Base-by-base conservation (phyloP, 306 rosid genomes). In the Acacia acuminata region DNA sequence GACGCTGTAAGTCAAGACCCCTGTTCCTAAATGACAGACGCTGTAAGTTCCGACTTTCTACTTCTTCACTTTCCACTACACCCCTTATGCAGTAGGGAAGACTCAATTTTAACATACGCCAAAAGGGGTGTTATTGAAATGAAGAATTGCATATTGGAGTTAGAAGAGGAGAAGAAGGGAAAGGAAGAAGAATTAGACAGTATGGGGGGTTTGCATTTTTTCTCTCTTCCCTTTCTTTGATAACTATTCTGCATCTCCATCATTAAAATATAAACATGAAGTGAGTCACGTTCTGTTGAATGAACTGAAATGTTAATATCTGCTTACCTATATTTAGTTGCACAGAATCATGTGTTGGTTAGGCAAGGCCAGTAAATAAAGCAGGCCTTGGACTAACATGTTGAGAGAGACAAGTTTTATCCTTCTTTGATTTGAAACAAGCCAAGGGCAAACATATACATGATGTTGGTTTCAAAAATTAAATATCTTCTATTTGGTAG, bases 171-270 rank as follows among this genome's bases (percentile, higher is more conserved):
- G 3, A 32, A 32, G n/a, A n/a, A n/a, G n/a, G n/a, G n/a, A n/a
- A n/a, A n/a, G n/a, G n/a, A n/a, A n/a, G n/a, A n/a, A n/a, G n/a
- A n/a, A n/a, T n/a, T n/a, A n/a, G n/a, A n/a, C n/a, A n/a, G n/a
- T n/a, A n/a, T n/a, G n/a, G n/a, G n/a, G n/a, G n/a, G n/a, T n/a
- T 79, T 53, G 82, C 79, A 43, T 19, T 53, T 1, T 19, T 51
- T 30, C 58, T 22, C 34, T 32, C 44, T 71, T 66, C 34, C 70
- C 8, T 55, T 53, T 4, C 9, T 76, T 32, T 19, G 45, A 79
- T 63, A 12, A 71, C 22, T 45, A 4, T 73, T n/a, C n/a, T n/a
- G 67, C 79, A 65, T 61, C 75, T 83, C 73, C 3, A 3, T 51
- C 36, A 20, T 66, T 36, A 34, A 72, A 75, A 30, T 32, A 22